Evolutionary conservation across 768 basidiomycete genomes (phyloP).

Genomic region (Boletus rubroflammeus): DNA sequence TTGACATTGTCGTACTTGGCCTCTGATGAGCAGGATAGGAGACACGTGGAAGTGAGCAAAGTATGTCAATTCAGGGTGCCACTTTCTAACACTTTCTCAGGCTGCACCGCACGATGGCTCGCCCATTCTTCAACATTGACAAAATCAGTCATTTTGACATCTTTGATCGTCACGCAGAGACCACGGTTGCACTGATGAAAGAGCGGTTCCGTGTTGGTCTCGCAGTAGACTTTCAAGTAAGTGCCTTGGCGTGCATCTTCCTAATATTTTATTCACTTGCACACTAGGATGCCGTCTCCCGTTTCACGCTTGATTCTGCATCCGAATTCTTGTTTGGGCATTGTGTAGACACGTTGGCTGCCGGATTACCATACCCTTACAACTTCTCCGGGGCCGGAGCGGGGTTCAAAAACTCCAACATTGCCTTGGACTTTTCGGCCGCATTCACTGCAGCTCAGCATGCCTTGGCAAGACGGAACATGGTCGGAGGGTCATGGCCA

Average conservation of each 20-base stretch:
- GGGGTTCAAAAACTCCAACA: constrained; percentile 10
- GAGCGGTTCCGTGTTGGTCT: constrained; percentile 43
- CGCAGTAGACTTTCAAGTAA: constrained; percentile 59
- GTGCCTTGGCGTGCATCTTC: background rate
- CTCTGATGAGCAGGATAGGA: constrained; percentile 34
- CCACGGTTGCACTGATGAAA: constrained; percentile 44
- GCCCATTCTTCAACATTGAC: constrained; percentile 67
- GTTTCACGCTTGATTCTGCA: constrained; percentile 52
- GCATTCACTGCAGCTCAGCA: constrained; percentile 37
- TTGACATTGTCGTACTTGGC: background rate
- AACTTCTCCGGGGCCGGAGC: constrained; percentile 10
- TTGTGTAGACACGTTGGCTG: constrained; percentile 38
- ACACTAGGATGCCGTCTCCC: constrained; percentile 40
- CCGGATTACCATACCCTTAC: constrained; percentile 38
- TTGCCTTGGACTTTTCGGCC: constrained; percentile 26
- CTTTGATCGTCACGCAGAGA: constrained; percentile 51
- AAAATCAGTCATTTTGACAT: constrained; percentile 60
- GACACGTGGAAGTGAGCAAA: constrained; percentile 63
- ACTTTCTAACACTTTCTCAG: constrained; percentile 26
- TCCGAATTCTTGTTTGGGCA: constrained; percentile 51
- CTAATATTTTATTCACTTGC: background rate
- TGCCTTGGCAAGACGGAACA: constrained; percentile 26
- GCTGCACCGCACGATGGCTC: constrained; percentile 63
- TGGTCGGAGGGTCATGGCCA: constrained; percentile 38
- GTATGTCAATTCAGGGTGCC: background rate